Evolutionary conservation across 176 grass and related monocot genomes (phyloP).

Genomic region (Eragrostis curvula): DNA sequence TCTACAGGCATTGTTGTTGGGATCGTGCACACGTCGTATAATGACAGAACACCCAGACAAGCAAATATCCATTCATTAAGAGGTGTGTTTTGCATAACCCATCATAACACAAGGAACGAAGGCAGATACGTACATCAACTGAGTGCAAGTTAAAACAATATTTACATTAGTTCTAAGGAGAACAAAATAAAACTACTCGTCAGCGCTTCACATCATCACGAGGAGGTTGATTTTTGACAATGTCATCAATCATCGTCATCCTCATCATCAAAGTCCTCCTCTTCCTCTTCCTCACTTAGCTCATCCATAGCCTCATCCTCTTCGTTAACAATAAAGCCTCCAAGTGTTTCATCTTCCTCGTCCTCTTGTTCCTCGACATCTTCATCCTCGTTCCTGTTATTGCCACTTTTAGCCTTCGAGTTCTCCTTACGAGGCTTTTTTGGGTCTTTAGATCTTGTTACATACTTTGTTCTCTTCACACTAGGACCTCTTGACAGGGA

Average conservation of each 20-base stretch:
- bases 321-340: slow-evolving; percentile 71
- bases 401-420: not conserved
- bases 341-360: slow-evolving; percentile 75
- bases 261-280: slow-evolving; percentile 68
- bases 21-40: not conserved
- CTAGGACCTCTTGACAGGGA: slow-evolving; percentile 31
- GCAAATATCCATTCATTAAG: not conserved
- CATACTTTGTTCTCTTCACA: slow-evolving; percentile 57
- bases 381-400: slow-evolving; percentile 10
- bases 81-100: not conserved
- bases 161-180: slow-evolving; percentile 4
- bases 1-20: not conserved
- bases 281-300: slow-evolving; percentile 49
- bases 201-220: slow-evolving; percentile 14
- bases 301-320: slow-evolving; percentile 59
- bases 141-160: not conserved
- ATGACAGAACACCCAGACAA: not conserved
- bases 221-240: not conserved
- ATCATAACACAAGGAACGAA: not conserved
- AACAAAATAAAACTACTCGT: slow-evolving; percentile 1
- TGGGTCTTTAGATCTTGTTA: slow-evolving; percentile 56
- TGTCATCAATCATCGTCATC: slow-evolving; percentile 50
- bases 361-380: slow-evolving; percentile 46
- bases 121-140: not conserved
- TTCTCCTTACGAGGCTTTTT: slow-evolving; percentile 48